Evolutionary conservation across 2,329 filamentous ascomycete genomes (phyloP), one percentile per base, ranked within the genome.

Genomic region (Botrytis aclada): DNA sequence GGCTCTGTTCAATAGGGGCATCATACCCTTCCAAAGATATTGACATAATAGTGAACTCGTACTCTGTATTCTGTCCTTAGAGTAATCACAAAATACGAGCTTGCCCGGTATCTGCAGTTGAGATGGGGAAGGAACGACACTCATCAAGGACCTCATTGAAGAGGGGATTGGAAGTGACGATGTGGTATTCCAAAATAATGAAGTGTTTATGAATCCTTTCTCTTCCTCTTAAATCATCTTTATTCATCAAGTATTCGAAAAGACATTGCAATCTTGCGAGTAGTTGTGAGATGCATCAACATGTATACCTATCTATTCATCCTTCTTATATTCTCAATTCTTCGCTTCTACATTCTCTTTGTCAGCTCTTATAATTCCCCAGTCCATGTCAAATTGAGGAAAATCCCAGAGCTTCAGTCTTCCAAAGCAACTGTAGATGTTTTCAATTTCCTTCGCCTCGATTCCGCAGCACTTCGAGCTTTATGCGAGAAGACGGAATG

Each of bases 401-500:
- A 71, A 16, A 20, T 37, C 18, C 6, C n/a, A 4, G 12, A 64
- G 18, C 34, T 32, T 41, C 69, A 43, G 4, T 20, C 61, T 22
- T 22, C 25, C 60, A 32, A 34, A 34, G 9, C 8, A 43, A 65
- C 1, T 6, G 6, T 32, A 45, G 75, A 79, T 60, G 54, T 75
- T 62, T 78, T 78, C 72, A 74, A 78, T 64, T 77, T 74, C 61
- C 74, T 74, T 69, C 74, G 76, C 29, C 39, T 79, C 37, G 61
- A 75, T 29, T 78, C 77, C 12, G 56, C 74, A 1, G 69, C 73
- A 4, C 75, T 80, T 47, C 73, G 74, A 60, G 71, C 51, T 22
- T 64, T 78, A 37, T 80, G 79, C 74, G 74, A 72, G 3, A 74
- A 65, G 3, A 77, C 76, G 29, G 37, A 74, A 45, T 80, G 78